A percentile compares a stretch with the other conserved stretches of the same genome.
These are phyloP conservation scores for Graphilbum sp. DNA, from an alignment of 2,329 filamentous ascomycete species.

Conservation along the genomic window DNA sequence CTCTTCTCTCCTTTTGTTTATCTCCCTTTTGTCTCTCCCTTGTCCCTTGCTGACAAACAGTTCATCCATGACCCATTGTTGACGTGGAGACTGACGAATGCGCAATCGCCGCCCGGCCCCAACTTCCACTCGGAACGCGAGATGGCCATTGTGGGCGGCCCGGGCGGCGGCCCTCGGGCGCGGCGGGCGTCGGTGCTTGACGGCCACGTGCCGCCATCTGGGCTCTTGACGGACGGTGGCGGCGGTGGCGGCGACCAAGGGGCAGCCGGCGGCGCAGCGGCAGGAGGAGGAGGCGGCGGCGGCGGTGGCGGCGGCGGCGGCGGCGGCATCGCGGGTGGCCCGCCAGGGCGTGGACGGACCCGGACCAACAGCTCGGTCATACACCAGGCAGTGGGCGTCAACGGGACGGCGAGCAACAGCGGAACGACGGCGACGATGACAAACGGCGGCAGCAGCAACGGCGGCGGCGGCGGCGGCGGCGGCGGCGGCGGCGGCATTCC, in stretches of 20 bases:
- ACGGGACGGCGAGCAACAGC: slow-evolving; percentile 16
- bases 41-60: slow-evolving; percentile 24
- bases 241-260: slow-evolving; percentile 14
- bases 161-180: slow-evolving; percentile 25
- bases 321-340: slow-evolving; percentile 21
- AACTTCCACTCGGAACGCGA: slow-evolving; percentile 50
- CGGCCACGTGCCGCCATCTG: slow-evolving; percentile 39
- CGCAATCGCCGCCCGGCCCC: slow-evolving; percentile 45
- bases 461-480: neutral
- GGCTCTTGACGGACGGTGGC: slow-evolving; percentile 29
- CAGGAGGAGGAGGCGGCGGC: no score
- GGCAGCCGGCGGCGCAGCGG: no score
- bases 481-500: neutral
- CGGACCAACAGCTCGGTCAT: slow-evolving; percentile 42
- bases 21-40: neutral
- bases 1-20: slow-evolving; percentile 2
- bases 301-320: neutral
- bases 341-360: slow-evolving; percentile 27
- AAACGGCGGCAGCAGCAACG: slow-evolving; percentile 4
- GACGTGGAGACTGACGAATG: slow-evolving; percentile 74
- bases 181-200: slow-evolving; percentile 58
- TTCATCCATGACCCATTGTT: slow-evolving; percentile 99
- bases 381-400: slow-evolving; percentile 16
- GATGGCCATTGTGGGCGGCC: slow-evolving; percentile 29
- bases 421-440: no score